A percentile compares a stretch with the other conserved stretches of the same genome.
phyloP scores from a whole-genome alignment of 495 filamentous ascomycete genomes.

The Chaetomium tenue region DNA sequence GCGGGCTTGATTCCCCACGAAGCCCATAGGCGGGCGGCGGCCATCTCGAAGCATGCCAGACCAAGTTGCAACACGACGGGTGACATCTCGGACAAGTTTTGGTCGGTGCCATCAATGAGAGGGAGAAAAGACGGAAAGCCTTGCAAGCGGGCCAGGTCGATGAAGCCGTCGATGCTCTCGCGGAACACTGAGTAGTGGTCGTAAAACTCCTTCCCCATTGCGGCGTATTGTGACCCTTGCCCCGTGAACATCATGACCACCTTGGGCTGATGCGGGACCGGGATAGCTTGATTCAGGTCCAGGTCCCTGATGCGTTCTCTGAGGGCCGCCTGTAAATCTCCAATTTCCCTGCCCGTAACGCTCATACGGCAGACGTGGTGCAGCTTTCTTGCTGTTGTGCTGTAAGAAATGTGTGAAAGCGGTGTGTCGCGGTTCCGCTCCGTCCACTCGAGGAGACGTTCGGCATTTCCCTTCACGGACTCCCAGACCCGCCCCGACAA shows the following conservation, averaged over 20 bases:
- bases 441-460: slow-evolving; percentile 53
- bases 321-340: slow-evolving; percentile 44
- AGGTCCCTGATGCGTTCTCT: slow-evolving; percentile 44
- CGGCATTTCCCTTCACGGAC: slow-evolving; percentile 53
- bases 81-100: slow-evolving; percentile 58
- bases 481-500: slow-evolving; percentile 60
- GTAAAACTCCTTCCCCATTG: slow-evolving; percentile 72
- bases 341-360: slow-evolving; percentile 54
- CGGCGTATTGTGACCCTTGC: slow-evolving; percentile 63
- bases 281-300: slow-evolving; percentile 37
- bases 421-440: slow-evolving; percentile 51
- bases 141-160: slow-evolving; percentile 65
- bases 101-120: slow-evolving; percentile 62
- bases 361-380: slow-evolving; percentile 73
- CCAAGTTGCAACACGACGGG: slow-evolving; percentile 78
- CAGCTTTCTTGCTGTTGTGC: slow-evolving; percentile 79
- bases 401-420: slow-evolving; percentile 66
- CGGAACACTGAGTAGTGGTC: slow-evolving; percentile 65
- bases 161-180: slow-evolving; percentile 64
- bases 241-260: slow-evolving; percentile 70
- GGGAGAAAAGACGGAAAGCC: slow-evolving; percentile 67
- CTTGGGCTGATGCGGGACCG: slow-evolving; percentile 47
- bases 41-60: slow-evolving; percentile 78
- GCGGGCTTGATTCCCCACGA: slow-evolving; percentile 74
- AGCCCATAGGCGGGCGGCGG: slow-evolving; percentile 74